phyloP scores from a whole-genome alignment of 768 basidiomycete species.

The Imleria badia region DNA sequence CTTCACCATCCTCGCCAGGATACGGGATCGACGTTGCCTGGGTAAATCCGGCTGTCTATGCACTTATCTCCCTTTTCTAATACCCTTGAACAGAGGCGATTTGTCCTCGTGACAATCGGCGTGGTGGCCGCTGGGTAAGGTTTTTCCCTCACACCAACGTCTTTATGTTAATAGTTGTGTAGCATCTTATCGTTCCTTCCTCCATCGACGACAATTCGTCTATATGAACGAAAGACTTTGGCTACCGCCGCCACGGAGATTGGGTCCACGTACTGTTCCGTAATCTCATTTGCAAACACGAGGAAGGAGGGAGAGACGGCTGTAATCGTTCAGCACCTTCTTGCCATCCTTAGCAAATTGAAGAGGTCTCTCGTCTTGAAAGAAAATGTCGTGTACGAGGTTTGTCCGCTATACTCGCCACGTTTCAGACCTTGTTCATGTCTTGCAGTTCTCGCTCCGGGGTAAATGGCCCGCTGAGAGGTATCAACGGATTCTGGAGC shows the following conservation, averaged over 20 bases:
- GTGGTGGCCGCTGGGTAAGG: constrained; percentile 76
- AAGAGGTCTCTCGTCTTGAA: constrained; percentile 56
- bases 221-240: constrained; percentile 68
- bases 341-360: constrained; percentile 75
- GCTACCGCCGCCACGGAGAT: constrained; percentile 67
- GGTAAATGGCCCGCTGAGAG: constrained; percentile 81
- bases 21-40: constrained; percentile 70
- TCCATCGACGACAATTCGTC: constrained; percentile 73
- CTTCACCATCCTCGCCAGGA: constrained; percentile 50
- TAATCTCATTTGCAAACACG: constrained; percentile 69
- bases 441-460: constrained; percentile 62
- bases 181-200: constrained; percentile 72
- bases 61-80: background rate
- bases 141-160: background rate
- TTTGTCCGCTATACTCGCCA: constrained; percentile 23
- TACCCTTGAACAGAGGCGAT: constrained; percentile 47
- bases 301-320: constrained; percentile 49
- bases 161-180: constrained; percentile 5
- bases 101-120: constrained; percentile 67
- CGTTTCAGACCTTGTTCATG: background rate
- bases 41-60: constrained; percentile 38
- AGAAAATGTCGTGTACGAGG: constrained; percentile 67
- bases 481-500: constrained; percentile 65
- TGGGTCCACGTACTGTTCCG: constrained; percentile 71
- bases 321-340: constrained; percentile 59